These are phyloP conservation scores for Chlorella sp. DNA, from an alignment of 139 green algal genomes.

Conservation along the genomic window DNA sequence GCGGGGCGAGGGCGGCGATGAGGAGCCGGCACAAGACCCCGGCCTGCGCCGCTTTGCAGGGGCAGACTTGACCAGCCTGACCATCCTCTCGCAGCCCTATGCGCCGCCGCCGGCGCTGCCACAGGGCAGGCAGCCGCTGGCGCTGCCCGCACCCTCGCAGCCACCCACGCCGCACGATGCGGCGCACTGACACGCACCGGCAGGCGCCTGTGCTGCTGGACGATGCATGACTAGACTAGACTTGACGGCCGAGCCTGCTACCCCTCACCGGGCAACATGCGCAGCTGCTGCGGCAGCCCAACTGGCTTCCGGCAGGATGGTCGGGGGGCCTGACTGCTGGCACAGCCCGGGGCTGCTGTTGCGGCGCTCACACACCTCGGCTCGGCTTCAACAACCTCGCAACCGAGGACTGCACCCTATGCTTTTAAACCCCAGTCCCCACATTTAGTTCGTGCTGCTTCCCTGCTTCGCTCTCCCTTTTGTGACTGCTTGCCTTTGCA, in stretches of 20 bases:
- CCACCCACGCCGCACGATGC: not conserved
- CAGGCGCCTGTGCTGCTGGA: too few relatives aligned
- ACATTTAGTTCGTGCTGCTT: too few relatives aligned
- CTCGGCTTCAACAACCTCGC: too few relatives aligned
- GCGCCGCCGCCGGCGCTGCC: not conserved
- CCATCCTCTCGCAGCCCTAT: slow-evolving; percentile 46
- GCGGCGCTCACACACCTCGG: too few relatives aligned
- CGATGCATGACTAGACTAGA: too few relatives aligned
- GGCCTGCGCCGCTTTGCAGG: slow-evolving; percentile 2
- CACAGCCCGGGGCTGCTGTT: not conserved
- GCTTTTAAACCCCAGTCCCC: too few relatives aligned
- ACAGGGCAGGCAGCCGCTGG: not conserved
- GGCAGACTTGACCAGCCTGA: slow-evolving; percentile 20
- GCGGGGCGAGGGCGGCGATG: slow-evolving; percentile 14
- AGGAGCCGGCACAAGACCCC: not conserved
- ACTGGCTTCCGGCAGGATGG: not conserved
- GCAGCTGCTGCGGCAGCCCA: not conserved
- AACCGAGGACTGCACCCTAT: too few relatives aligned
- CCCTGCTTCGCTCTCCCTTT: too few relatives aligned
- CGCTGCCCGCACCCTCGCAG: not conserved
- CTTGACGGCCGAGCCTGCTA: too few relatives aligned
- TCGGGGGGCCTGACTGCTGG: not conserved
- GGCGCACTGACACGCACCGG: too few relatives aligned
- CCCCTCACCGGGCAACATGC: too few relatives aligned
- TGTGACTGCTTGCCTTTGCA: too few relatives aligned